Base-by-base conservation (phyloP, 352 stramenopile genomes). In the Phytophthora chlamydospora region DNA sequence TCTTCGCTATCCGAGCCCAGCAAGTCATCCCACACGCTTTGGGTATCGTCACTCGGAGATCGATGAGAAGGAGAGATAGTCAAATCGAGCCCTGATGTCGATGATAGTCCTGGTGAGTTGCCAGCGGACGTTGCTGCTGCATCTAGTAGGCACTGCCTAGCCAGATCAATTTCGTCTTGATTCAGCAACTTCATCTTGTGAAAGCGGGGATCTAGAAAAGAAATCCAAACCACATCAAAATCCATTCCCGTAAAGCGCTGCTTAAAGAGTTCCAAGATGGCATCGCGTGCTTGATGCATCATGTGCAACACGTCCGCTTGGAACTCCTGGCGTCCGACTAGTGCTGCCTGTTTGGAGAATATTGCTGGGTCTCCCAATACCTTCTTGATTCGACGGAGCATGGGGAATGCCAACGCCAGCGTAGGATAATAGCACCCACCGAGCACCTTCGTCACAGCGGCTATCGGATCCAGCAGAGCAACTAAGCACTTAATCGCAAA, bases 401-500 rank as follows among this genome's bases (percentile, higher is more conserved):
- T 43, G 12, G 39, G 29, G 8, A 57, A 52, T 11, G 21, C 46
- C n/a, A 55, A 44, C 29, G 35, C 36, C n/a, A 52, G 39, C 2
- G 45, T 57, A 13, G 45, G 56, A 12, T 64, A 57, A 10, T 52
- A 7, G 12, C 35, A 32, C 8, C 56, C 56, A 7, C 16, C 17
- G 7, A 57, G 21, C 5, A 52, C 24, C 21, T 64, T 39, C 11
- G 40, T 19, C 2, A 49, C 21, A 7, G 46, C 56, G 2, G 45
- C 56, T 14, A 64, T 51, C 7, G 56, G 38, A 31, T 52, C 39
- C 4, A 64, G 17, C 1, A 57, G 17, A 13, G 21, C n/a, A 4
- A 51, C n/a, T 6, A 64, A 43, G 39, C 39, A 57, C 14, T 45
- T 49, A 2, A 57, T 45, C 4, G 46, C 21, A 34, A 64, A 50